A percentile compares a stretch with the other conserved stretches of the same genome.
These are phyloP conservation scores for Pontederia crassipes DNA, from an alignment of 176 grass and related monocot species.

Conservation along the genomic window DNA sequence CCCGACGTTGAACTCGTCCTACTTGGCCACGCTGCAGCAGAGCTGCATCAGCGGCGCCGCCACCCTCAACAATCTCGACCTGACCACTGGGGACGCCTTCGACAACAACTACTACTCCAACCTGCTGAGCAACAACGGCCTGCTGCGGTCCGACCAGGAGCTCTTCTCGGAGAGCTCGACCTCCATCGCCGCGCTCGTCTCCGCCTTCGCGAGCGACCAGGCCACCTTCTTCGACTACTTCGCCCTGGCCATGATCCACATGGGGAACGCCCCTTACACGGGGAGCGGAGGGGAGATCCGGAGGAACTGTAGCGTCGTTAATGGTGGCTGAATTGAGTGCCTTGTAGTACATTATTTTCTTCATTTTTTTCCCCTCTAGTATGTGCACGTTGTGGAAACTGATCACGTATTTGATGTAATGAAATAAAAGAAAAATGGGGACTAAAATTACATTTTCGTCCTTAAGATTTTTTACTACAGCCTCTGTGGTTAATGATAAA, in stretches of 20 bases:
- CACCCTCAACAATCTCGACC: slow-evolving; percentile 36
- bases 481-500: too few relatives aligned
- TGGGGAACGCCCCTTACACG: slow-evolving; percentile 50
- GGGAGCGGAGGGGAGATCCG: slow-evolving; percentile 29
- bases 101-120: slow-evolving; percentile 64
- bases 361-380: too few relatives aligned
- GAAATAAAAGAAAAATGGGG: too few relatives aligned
- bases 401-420: too few relatives aligned
- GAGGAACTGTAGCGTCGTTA: slow-evolving; percentile 25
- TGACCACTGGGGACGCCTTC: slow-evolving; percentile 33
- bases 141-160: slow-evolving; percentile 49
- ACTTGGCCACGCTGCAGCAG: slow-evolving; percentile 16
- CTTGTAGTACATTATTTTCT: too few relatives aligned
- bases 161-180: slow-evolving; percentile 31
- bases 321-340: slow-evolving; percentile 1
- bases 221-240: slow-evolving; percentile 41
- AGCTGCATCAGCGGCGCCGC: slow-evolving; percentile 24
- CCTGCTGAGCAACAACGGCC: slow-evolving; percentile 21
- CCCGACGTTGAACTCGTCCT: slow-evolving; percentile 22
- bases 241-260: slow-evolving; percentile 44
- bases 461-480: too few relatives aligned
- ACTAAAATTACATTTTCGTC: too few relatives aligned
- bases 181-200: slow-evolving; percentile 32
- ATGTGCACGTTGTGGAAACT: too few relatives aligned
- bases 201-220: slow-evolving; percentile 37